Base-by-base conservation (phyloP, 1,139 yeast species). In the Yamadazyma buinensis region DNA sequence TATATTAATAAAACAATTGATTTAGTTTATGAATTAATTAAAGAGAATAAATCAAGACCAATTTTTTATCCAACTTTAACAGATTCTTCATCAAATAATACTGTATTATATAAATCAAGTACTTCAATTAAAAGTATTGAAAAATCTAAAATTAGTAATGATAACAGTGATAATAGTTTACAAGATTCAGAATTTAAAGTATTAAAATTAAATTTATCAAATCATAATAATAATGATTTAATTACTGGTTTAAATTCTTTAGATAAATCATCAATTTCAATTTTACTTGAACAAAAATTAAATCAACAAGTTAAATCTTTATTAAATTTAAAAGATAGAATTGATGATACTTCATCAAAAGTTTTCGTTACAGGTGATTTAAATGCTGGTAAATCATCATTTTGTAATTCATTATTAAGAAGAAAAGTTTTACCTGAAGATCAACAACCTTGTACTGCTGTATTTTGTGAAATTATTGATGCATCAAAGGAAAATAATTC, bases 391-490 rank as follows among this genome's bases (percentile, higher is more conserved):
- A 94, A 94, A 54, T 87, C 97, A 1, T 85, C 96, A 1, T 87
- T 94, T 49, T 94, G 98, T 59, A 94, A 94, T 54, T 94, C 97
- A 0, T 64, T 94, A 32, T 64, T 94, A 43, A 71, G 94, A 45
- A 73, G 95, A 41, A 76, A 77, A 35, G 61, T 94, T 1, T 65
- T 92, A 32, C 98, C 99, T 0, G 95, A 85, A 49, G 99, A 94
- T 57, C 98, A 94, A 54, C 95, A 94, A 52, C 99, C 99, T 1
- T 90, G 97, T 50, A 94, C 99, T 0, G 82, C 87, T 38, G 97
- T 94, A 1, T 94, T 94, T 52, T 90, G 97, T 57, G 98, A 94
- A 59, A 94, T 94, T 3, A 67, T 86, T 15, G 97, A 92, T 55
- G 87, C 92, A 9, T 50, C 60, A 3, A 68, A 77, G 28, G 88